A percentile compares a stretch with the other conserved stretches of the same genome.
Evolutionary conservation across 78 protist species (phyloP).

Genomic region (Dictyostelium capitatum): DNA sequence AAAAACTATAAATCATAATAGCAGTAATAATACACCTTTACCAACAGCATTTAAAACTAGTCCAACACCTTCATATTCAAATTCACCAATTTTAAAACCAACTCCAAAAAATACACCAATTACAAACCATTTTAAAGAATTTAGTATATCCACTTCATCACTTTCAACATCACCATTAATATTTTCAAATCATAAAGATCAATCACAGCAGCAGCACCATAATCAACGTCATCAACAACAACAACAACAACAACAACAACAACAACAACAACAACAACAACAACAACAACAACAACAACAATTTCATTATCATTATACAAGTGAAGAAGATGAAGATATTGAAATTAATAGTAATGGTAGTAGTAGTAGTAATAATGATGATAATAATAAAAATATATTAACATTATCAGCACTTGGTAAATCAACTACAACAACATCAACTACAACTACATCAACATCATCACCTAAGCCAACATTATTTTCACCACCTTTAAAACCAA

Average conservation of each 20-base stretch:
- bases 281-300: constrained; percentile 6
- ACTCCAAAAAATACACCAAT: not conserved
- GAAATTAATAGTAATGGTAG: not conserved
- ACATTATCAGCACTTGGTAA: not conserved
- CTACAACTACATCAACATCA: not conserved
- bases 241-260: not conserved
- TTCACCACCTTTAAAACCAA: not conserved
- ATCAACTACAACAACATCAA: not conserved
- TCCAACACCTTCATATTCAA: not conserved
- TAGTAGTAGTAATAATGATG: not conserved
- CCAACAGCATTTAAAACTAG: not conserved
- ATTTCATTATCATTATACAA: not conserved
- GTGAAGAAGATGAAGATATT: not conserved
- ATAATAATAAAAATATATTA: not conserved
- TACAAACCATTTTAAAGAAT: not conserved
- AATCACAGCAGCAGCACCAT: not conserved
- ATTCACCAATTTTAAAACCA: constrained; percentile 3
- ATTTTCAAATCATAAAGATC: constrained; percentile 3
- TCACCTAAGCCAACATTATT: not conserved
- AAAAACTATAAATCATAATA: not conserved
- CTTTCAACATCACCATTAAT: constrained; percentile 15
- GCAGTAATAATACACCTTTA: not conserved
- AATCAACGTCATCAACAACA: not conserved
- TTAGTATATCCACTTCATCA: not conserved
- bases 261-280: not conserved